These are phyloP conservation scores for Botrytis paeoniae DNA, from an alignment of 2,329 filamentous ascomycete species.

Conservation along the genomic window DNA sequence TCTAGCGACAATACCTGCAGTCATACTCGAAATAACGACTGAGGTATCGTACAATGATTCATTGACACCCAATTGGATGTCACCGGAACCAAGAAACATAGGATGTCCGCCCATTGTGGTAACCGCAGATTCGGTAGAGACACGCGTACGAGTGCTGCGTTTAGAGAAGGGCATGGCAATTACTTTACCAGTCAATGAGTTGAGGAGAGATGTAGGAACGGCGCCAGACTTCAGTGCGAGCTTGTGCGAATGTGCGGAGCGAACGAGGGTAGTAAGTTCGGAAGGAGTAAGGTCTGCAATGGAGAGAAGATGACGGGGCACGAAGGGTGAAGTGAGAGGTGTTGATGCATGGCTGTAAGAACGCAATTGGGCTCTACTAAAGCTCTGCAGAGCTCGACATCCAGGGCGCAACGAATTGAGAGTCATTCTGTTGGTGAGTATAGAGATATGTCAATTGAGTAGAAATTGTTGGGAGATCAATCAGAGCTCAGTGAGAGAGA, in stretches of 20 bases:
- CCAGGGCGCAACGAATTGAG: constrained; percentile 3
- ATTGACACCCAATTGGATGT: constrained; percentile 95
- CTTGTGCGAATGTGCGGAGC: constrained; percentile 78
- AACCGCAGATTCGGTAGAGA: constrained; percentile 90
- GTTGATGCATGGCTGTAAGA: constrained; percentile 29
- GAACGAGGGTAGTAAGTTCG: constrained; percentile 79
- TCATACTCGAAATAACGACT: constrained; percentile 91
- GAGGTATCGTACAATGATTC: constrained; percentile 93
- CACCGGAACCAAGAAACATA: constrained; percentile 94
- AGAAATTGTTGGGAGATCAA: neutral
- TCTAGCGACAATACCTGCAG: constrained; percentile 76
- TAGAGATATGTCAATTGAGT: constrained; percentile 5
- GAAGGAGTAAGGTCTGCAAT: constrained; percentile 78
- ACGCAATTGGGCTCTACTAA: constrained; percentile 28
- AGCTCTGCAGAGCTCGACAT: constrained; percentile 25
- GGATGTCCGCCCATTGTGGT: constrained; percentile 85
- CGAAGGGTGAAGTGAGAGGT: constrained; percentile 45
- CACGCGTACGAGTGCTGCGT: constrained; percentile 85
- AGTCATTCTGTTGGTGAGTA: constrained; percentile 17
- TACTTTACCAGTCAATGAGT: constrained; percentile 69
- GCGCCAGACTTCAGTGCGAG: constrained; percentile 68
- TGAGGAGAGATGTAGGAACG: constrained; percentile 56
- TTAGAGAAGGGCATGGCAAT: constrained; percentile 98
- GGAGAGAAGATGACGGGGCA: constrained; percentile 84
- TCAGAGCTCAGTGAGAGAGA: neutral